Evolutionary conservation across 208 protist genomes (phyloP), one percentile per base, ranked within the genome.

Genomic region (Crithidia acanthocephali): DNA sequence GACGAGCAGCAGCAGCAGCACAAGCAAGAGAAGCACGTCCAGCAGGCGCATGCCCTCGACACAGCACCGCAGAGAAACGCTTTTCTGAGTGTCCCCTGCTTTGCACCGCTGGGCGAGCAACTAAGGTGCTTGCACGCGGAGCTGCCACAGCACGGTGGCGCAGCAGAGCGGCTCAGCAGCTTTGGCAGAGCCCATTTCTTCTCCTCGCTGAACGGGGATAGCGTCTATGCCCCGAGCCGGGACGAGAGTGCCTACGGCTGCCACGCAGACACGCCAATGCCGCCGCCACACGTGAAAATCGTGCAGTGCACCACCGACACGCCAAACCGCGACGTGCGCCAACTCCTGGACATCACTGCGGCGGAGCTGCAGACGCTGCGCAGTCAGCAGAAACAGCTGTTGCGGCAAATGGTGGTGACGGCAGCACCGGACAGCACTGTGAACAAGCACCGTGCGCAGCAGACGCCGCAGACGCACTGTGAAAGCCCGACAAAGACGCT

Each of bases 281-380:
- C 72, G 4, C 64, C 72, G 2, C 45, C 48, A 9, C 45, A 72
- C 40, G 63, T 64, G 2, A 64, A 60, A 22, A 44, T 22, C 2
- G 50, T 72, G 33, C 64, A 50, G 45, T 72, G 47, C 20, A 56
- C 48, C 0, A 45, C 44, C 2, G 16, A 60, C 2, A 68, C 57
- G 0, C 33, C 63, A 5, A 53, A 32, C 5, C 16, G 22, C 18
- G n/a, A 61, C 11, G 28, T 71, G 27, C 60, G 52, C 23, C 35
- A 51, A 23, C 51, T 72, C 30, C 59, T 78, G 20, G 72, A 78
- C 23, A 61, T 80, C 28, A 60, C 7, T 22, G 33, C 32, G 23
- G 18, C 0, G 2, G 60, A 74, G 40, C 50, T 80, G 13, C 30
- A 30, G 20, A 4, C 15, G 3, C 37, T 74, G 33, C 68, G 61